Conservation (phyloP, 495 filamentous ascomycete genomes). For the Penicillium robsamsonii region DNA sequence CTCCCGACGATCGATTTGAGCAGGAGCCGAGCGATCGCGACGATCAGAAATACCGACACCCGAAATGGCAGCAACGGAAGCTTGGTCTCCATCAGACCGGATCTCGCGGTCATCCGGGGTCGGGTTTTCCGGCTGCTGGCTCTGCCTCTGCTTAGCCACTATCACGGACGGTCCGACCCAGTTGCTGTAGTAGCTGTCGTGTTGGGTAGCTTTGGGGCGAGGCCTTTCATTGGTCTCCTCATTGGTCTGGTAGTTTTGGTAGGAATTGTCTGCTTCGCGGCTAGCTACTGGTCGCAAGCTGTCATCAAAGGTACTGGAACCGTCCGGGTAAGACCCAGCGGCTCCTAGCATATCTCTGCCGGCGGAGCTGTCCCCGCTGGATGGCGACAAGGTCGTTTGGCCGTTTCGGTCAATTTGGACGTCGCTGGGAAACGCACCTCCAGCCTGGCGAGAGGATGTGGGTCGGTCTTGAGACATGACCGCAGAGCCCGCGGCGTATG, state of each 20-base stretch:
- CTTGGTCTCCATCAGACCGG: constrained; percentile 24
- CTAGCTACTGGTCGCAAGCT: constrained; percentile 17
- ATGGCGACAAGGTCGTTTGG: constrained; percentile 71
- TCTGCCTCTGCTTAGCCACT: constrained; percentile 25
- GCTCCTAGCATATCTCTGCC: constrained; percentile 61
- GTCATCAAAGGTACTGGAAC: constrained; percentile 31
- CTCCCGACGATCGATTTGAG: constrained; percentile 33
- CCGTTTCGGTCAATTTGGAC: constrained; percentile 76
- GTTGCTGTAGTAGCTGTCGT: constrained; percentile 45
- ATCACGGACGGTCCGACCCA: constrained; percentile 42
- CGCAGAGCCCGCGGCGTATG: constrained; percentile 63
- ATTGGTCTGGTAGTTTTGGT: constrained; percentile 7
- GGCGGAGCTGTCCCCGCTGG: constrained; percentile 69
- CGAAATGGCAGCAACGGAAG: constrained; percentile 23
- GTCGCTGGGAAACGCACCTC: constrained; percentile 89
- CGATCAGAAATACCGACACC: constrained; percentile 25
- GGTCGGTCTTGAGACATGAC: constrained; percentile 45
- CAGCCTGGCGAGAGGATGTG: constrained; percentile 63
- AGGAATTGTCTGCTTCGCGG: constrained; percentile 17
- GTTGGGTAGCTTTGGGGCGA: constrained; percentile 21
- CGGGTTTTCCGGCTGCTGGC: constrained; percentile 12
- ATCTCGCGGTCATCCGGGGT: constrained; percentile 23
- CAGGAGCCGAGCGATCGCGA: constrained; percentile 27
- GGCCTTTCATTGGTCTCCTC: constrained; percentile 13
- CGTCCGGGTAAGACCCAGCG: constrained; percentile 52